Evolutionary conservation across 768 basidiomycete genomes (phyloP), one percentile per base, ranked within the genome.

Genomic region (Amanita thiersii): DNA sequence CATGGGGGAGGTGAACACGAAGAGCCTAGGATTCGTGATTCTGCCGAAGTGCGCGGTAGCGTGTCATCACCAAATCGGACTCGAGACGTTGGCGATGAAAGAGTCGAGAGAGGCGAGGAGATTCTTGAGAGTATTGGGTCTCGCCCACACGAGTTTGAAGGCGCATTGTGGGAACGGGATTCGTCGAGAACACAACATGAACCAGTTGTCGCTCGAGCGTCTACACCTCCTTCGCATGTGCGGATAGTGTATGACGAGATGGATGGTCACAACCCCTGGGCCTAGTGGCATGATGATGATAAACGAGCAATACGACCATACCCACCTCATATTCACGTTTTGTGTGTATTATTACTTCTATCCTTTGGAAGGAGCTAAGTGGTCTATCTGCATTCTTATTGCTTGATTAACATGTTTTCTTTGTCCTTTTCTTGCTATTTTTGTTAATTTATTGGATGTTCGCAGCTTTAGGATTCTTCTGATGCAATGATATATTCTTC

Each of bases 201-300:
- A 6, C 24, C 14, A n/a, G 48, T 59, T n/a, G 47, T 66, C 10
- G 62, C 61, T 29, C 53, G 62, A 44, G 55, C 52, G 25, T 56
- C 39, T 28, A 73, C 73, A 19, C 73, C 75, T 24, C 74, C 75
- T 23, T 48, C 59, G 31, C 68, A 74, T 51, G 67, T 66, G 11
- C 63, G 61, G 40, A 52, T 63, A n/a, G 53, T 51, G 32, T 60
- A 63, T 30, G 66, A 74, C 34, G 68, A 73, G 10, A 50, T 54
- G 39, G 60, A 63, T 28, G 67, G 74, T 32, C 66, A 73, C 53
- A 81, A 81, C 54, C 78, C 78, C 9, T 81, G 78, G 77, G 73
- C 68, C n/a, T n/a, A n/a, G n/a, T n/a, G n/a, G n/a, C n/a, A n/a
- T n/a, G n/a, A n/a, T n/a, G n/a, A n/a, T n/a, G n/a, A n/a, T n/a